Percentiles rank a stretch among this genome's conserved stretches.
Conservation (phyloP, 257 asterid genomes). For the Paraleonurus japonicus region DNA sequence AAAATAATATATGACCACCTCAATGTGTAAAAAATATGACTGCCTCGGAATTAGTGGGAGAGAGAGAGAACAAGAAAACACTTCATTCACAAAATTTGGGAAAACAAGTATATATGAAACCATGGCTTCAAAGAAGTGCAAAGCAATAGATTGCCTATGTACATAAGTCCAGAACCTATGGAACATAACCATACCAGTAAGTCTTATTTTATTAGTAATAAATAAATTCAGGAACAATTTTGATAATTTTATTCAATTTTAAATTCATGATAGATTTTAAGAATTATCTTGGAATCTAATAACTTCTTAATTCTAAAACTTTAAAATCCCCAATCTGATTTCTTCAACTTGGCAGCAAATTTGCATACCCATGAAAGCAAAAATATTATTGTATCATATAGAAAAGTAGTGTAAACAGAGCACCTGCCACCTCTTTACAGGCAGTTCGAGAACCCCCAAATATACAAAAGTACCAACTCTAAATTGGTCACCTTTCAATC, state of each 20-base stretch:
- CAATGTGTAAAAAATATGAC: constrained; percentile 1
- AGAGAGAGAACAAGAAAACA: not conserved
- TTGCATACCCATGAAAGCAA: not conserved
- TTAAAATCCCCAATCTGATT: too few species aligned
- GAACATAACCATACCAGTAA: too few species aligned
- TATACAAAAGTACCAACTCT: not conserved
- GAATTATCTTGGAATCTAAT: too few species aligned
- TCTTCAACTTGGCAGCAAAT: too few species aligned
- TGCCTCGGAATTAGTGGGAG: not conserved
- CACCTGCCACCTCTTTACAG: not conserved
- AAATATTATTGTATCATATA: too few species aligned
- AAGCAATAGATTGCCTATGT: not conserved
- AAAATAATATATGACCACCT: constrained; percentile 6
- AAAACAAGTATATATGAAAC: not conserved
- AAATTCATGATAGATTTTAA: too few species aligned
- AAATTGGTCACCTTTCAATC: not conserved
- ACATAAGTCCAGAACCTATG: not conserved
- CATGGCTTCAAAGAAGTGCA: not conserved
- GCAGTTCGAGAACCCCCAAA: not conserved
- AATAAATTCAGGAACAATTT: too few species aligned
- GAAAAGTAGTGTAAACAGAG: not conserved
- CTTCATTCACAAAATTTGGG: not conserved
- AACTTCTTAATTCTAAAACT: too few species aligned
- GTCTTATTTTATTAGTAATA: too few species aligned
- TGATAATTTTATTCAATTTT: too few species aligned